Conservation (phyloP, 2,329 filamentous ascomycete species). For the Aspergillus melleus region DNA sequence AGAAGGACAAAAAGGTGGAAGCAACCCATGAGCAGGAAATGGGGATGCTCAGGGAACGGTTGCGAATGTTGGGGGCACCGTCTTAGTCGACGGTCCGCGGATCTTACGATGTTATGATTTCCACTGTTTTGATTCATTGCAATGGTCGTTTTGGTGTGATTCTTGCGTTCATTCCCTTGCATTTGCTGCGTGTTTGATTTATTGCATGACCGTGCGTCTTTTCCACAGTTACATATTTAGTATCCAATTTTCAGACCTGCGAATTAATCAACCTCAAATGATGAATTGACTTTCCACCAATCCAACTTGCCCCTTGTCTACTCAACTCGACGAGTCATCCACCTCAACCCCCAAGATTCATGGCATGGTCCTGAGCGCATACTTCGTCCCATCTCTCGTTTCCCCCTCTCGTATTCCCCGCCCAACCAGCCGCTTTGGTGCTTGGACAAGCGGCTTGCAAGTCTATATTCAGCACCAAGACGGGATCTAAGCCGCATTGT, state of each 20-base stretch:
- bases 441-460: background rate
- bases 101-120: conserved; percentile 28
- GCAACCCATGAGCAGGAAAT: conserved; percentile 28
- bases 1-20: conserved; percentile 26
- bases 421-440: background rate
- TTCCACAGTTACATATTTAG: background rate
- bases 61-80: conserved; percentile 26
- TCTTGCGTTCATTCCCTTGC: background rate
- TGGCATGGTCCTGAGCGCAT: background rate
- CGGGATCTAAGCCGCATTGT: background rate
- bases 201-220: background rate
- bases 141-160: background rate
- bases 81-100: background rate
- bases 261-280: background rate
- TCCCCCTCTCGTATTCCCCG: background rate
- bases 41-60: conserved; percentile 30
- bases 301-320: background rate
- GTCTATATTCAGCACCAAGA: background rate
- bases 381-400: background rate
- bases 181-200: background rate
- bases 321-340: background rate
- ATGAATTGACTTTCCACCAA: background rate
- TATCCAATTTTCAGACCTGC: background rate
- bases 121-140: conserved; percentile 3
- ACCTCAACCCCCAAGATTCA: background rate